A percentile compares a stretch with the other conserved stretches of the same genome.
Conservation (phyloP, 495 filamentous ascomycete genomes). For the Hypoxylon cercidicola region DNA sequence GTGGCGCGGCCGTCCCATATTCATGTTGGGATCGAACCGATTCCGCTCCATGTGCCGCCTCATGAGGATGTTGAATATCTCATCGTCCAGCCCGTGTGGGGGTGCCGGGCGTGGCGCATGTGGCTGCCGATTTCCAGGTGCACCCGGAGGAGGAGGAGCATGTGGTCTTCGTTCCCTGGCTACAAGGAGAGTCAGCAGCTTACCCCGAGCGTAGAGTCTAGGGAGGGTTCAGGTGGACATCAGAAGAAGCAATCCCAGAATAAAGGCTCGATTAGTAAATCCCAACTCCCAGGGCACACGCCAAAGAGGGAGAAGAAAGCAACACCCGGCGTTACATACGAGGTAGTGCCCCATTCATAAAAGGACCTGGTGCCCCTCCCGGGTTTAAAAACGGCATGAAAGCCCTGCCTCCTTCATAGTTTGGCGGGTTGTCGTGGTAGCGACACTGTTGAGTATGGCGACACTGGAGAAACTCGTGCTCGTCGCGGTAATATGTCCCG, state of each 20-base stretch:
- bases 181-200: not conserved
- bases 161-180: not conserved
- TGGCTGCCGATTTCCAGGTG: conserved; percentile 1
- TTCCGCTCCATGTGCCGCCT: conserved; percentile 10
- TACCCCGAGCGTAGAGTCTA: not conserved
- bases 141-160: not conserved
- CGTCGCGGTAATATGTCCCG: conserved; percentile 44
- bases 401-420: conserved; percentile 37
- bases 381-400: conserved; percentile 29
- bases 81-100: not conserved
- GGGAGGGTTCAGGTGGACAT: not conserved
- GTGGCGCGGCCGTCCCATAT: conserved; percentile 4
- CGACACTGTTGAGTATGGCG: conserved; percentile 46
- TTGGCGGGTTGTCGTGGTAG: conserved; percentile 40
- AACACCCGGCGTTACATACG: not conserved
- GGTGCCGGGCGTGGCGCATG: not conserved
- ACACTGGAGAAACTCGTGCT: conserved; percentile 46
- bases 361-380: not conserved
- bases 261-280: not conserved
- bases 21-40: conserved; percentile 13
- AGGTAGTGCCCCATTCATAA: conserved; percentile 1
- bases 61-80: conserved; percentile 3
- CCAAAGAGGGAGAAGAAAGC: not conserved
- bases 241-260: not conserved
- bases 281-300: not conserved